A percentile compares a stretch with the other conserved stretches of the same genome.
Evolutionary conservation across 1,284 basidiomycete genomes (phyloP).

Genomic region (Austroboletus novae-zelandiae): DNA sequence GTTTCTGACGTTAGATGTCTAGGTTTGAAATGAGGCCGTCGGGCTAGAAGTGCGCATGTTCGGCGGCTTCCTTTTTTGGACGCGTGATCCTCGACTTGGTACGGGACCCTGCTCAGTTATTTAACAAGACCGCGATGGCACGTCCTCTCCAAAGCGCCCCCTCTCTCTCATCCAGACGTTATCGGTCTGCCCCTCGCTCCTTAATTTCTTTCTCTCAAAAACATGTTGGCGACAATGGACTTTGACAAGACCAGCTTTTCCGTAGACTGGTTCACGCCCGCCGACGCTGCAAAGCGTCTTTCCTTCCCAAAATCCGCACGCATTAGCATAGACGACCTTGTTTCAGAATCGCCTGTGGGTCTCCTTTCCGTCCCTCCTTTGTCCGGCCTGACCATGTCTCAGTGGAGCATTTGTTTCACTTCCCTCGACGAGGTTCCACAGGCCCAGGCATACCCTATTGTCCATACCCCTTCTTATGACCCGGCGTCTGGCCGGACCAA

Average conservation of each 20-base stretch:
- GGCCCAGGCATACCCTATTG: conserved; percentile 16
- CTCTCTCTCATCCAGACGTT: conserved; percentile 4
- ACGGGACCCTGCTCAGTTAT: conserved; percentile 16
- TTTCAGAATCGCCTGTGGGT: conserved; percentile 29
- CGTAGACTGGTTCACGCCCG: conserved; percentile 31
- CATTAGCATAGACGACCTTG: conserved; percentile 31
- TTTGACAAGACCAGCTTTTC: conserved; percentile 34
- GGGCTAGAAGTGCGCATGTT: neutral
- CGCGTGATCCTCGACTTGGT: neutral
- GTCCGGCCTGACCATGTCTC: conserved; percentile 11
- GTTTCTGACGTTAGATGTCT: neutral
- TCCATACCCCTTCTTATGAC: conserved; percentile 13
- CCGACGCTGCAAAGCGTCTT: conserved; percentile 29
- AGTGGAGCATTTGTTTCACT: conserved; percentile 27
- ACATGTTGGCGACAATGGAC: conserved; percentile 22
- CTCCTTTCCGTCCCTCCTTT: neutral
- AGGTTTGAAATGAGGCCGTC: conserved; percentile 1
- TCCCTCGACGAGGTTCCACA: conserved; percentile 12
- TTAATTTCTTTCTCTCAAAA: conserved; percentile 1
- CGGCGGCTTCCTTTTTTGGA: neutral
- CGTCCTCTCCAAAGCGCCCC: too few relatives aligned
- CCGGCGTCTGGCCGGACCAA: conserved; percentile 20
- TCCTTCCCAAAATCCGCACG: conserved; percentile 34
- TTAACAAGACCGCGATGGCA: conserved; percentile 8
- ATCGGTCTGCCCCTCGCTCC: conserved; percentile 7